Conservation (phyloP, 495 filamentous ascomycete genomes). For the Aspergillus coremiiformis region DNA sequence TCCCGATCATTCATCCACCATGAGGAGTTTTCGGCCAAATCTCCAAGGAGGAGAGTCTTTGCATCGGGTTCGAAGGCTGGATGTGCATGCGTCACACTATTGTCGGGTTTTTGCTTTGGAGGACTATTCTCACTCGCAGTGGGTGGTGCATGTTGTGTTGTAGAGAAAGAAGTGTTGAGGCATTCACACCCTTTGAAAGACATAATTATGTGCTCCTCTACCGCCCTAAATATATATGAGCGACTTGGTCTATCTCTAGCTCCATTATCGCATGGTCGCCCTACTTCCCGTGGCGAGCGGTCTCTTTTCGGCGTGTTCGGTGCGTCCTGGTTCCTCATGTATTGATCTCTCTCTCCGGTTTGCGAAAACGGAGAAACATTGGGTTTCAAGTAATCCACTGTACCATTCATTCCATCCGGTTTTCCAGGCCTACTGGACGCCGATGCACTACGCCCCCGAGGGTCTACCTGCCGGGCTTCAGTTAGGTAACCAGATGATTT, state of each 20-base stretch:
- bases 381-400: constrained; percentile 7
- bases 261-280: constrained; percentile 12
- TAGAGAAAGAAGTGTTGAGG: constrained; percentile 64
- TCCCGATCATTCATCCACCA: constrained; percentile 67
- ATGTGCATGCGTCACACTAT: constrained; percentile 12
- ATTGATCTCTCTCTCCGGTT: constrained; percentile 15
- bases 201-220: constrained; percentile 68
- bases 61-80: constrained; percentile 56
- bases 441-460: constrained; percentile 28
- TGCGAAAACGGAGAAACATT: constrained; percentile 13
- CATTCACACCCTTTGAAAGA: constrained; percentile 63
- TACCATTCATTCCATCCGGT: constrained; percentile 12
- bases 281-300: constrained; percentile 11
- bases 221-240: constrained; percentile 51
- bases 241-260: constrained; percentile 18
- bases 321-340: constrained; percentile 23
- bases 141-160: constrained; percentile 20
- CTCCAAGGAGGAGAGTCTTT: constrained; percentile 70
- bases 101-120: constrained; percentile 23
- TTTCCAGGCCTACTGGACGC: constrained; percentile 19
- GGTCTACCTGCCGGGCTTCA: constrained; percentile 14
- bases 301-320: constrained; percentile 17
- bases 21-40: constrained; percentile 73
- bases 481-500: constrained; percentile 15
- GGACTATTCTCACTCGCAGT: constrained; percentile 21